Evolutionary conservation across 768 basidiomycete species (phyloP).

Genomic region (Suillus hirtellus): DNA sequence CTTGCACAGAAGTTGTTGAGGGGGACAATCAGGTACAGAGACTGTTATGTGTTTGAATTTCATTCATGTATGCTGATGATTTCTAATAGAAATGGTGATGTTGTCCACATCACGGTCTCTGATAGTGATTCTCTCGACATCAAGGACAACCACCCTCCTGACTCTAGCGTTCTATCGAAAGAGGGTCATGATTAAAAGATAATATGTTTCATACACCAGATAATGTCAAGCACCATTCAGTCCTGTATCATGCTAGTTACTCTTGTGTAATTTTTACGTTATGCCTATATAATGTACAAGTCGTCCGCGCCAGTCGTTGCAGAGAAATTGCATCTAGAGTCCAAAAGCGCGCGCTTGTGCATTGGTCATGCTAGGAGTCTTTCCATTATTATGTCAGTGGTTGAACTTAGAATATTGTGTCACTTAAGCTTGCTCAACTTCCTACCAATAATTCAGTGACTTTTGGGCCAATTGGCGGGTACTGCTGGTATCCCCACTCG

Average conservation of each 20-base stretch:
- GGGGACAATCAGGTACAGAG: constrained; percentile 73
- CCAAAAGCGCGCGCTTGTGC: too few species aligned
- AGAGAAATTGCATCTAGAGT: too few species aligned
- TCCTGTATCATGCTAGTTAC: constrained; percentile 4
- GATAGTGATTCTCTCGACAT: constrained; percentile 48
- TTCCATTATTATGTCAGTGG: too few species aligned
- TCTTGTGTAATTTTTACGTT: neutral
- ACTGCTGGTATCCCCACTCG: neutral
- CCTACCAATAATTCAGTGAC: neutral
- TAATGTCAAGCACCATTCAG: neutral
- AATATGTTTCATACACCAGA: neutral
- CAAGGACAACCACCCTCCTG: constrained; percentile 60
- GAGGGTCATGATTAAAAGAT: neutral
- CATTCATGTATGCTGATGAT: constrained; percentile 1
- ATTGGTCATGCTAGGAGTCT: too few species aligned
- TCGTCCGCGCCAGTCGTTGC: too few species aligned
- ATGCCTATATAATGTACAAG: neutral
- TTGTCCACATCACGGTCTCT: constrained; percentile 53
- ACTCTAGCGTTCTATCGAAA: constrained; percentile 28
- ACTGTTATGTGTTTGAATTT: neutral
- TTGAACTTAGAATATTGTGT: too few species aligned
- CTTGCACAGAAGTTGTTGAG: constrained; percentile 77
- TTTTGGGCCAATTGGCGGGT: neutral
- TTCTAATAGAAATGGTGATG: constrained; percentile 57
- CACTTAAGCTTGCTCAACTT: too few species aligned